These are phyloP conservation scores for Apocynum venetum DNA, from an alignment of 257 asterid species.

Conservation along the genomic window DNA sequence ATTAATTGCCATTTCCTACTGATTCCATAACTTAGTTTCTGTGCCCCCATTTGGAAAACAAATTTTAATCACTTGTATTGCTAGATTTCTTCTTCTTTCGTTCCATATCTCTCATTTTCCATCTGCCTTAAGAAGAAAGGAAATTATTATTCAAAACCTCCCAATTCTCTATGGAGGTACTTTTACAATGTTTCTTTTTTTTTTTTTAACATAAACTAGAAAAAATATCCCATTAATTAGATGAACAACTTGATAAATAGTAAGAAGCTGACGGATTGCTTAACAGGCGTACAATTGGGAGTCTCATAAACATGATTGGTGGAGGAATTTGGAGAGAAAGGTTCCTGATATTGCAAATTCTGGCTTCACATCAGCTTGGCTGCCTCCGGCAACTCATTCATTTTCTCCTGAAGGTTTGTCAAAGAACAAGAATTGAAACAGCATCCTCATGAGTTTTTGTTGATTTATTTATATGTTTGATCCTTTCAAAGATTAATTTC, in stretches of 20 bases:
- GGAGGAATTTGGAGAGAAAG: constrained; percentile 72
- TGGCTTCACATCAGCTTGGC: constrained; percentile 94
- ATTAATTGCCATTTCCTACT: neutral
- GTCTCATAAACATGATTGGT: constrained; percentile 90
- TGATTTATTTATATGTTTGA: neutral
- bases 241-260: neutral
- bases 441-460: neutral
- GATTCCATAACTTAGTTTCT: neutral
- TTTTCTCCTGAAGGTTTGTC: constrained; percentile 72
- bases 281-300: constrained; percentile 95
- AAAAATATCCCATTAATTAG: neutral
- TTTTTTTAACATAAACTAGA: neutral
- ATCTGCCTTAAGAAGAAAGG: neutral
- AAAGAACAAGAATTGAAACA: constrained; percentile 1
- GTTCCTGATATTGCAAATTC: constrained; percentile 86
- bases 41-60: neutral
- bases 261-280: constrained; percentile 24
- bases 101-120: neutral
- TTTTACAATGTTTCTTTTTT: neutral
- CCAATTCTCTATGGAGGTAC: neutral
- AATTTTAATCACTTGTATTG: neutral
- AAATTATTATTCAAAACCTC: neutral
- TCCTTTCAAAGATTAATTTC: constrained; percentile 9
- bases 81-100: neutral
- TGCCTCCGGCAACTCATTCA: constrained; percentile 85